Evolutionary conservation across 331 rosid species (phyloP).

Genomic region (Acacia pycnantha): DNA sequence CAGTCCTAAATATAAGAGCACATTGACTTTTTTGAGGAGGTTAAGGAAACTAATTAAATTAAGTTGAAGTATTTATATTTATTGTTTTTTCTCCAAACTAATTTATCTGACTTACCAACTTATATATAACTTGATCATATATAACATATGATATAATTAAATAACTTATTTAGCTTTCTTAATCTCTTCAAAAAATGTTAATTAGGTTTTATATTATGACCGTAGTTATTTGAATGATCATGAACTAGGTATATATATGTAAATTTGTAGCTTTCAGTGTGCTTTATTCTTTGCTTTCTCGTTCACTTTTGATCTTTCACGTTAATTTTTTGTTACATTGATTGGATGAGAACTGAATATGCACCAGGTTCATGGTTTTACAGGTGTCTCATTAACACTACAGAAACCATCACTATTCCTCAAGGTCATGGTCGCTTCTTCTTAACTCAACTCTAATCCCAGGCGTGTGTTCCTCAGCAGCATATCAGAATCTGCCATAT

Average conservation of each 20-base stretch:
- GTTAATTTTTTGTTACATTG: constrained; percentile 28
- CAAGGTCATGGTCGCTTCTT: constrained; percentile 34
- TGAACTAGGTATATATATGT: not conserved
- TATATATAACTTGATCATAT: too few relatives aligned
- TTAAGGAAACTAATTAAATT: too few relatives aligned
- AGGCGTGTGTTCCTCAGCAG: constrained; percentile 10
- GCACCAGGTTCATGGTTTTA: constrained; percentile 39
- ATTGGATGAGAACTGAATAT: constrained; percentile 56
- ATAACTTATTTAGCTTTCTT: too few relatives aligned
- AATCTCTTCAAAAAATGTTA: too few relatives aligned
- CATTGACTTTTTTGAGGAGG: too few relatives aligned
- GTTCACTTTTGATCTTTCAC: constrained; percentile 18
- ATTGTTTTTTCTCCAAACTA: too few relatives aligned
- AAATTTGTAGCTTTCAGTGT: constrained; percentile 8
- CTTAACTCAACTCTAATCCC: constrained; percentile 13
- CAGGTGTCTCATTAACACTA: constrained; percentile 41
- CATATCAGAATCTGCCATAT: constrained; percentile 24
- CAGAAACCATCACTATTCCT: constrained; percentile 31
- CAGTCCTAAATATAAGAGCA: too few relatives aligned
- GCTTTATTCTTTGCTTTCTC: constrained; percentile 25
- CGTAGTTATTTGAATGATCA: constrained; percentile 6
- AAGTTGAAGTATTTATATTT: too few relatives aligned
- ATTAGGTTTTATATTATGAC: too few relatives aligned
- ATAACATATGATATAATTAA: too few relatives aligned
- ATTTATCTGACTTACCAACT: too few relatives aligned